Percentiles rank a stretch among this genome's conserved stretches.
Conservation (phyloP, 345 rosid genomes). For the Eucalyptus tenuipes region DNA sequence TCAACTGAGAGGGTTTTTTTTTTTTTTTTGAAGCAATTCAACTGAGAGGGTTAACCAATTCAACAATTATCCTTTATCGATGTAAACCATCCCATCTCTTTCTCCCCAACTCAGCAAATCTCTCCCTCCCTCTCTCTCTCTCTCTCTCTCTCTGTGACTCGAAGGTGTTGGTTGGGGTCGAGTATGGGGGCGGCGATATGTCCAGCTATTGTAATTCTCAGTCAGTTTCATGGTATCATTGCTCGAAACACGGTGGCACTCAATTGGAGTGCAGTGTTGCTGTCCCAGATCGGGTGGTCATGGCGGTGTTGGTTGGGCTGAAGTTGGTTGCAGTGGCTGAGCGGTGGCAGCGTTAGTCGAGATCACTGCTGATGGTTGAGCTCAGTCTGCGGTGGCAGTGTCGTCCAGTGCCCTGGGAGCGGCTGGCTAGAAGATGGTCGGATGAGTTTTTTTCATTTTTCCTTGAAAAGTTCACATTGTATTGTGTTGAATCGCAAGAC, state of each 20-base stretch:
- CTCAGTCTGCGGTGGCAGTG: not conserved
- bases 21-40: too few species aligned
- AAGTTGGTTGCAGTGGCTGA: not conserved
- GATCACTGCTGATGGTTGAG: not conserved
- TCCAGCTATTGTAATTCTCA: not conserved
- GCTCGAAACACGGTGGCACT: not conserved
- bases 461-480: not conserved
- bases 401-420: not conserved
- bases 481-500: not conserved
- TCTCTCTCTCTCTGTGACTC: too few species aligned
- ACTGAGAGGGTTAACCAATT: not conserved
- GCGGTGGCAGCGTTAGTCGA: not conserved
- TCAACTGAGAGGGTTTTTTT: not conserved
- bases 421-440: not conserved
- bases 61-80: not conserved
- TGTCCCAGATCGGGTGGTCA: not conserved
- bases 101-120: not conserved
- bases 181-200: not conserved
- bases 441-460: not conserved
- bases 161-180: not conserved
- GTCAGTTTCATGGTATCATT: not conserved
- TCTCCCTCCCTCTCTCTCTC: not conserved
- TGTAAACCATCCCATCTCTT: not conserved
- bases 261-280: not conserved
- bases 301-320: not conserved